phyloP scores from a whole-genome alignment of 495 filamentous ascomycete genomes.

The Tricharina praecox region DNA sequence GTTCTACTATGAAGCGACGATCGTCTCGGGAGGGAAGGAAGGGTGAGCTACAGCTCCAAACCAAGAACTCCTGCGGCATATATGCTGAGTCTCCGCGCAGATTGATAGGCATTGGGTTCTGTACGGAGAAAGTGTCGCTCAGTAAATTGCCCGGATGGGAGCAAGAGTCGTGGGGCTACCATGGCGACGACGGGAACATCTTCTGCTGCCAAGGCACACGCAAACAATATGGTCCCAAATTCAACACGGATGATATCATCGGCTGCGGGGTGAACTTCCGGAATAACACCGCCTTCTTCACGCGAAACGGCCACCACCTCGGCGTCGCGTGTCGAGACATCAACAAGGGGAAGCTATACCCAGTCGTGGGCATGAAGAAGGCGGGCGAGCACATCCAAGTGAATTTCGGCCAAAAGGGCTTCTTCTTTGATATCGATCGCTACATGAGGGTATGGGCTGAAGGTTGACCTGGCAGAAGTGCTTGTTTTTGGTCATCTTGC shows the following conservation, averaged over 20 bases:
- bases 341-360: conserved; percentile 48
- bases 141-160: conserved; percentile 87
- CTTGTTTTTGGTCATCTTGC: background rate
- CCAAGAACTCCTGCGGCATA: background rate
- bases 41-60: conserved; percentile 36
- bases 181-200: conserved; percentile 84
- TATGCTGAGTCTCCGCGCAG: background rate
- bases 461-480: conserved; percentile 8
- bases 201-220: conserved; percentile 62
- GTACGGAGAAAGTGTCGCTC: conserved; percentile 53
- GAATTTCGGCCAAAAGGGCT: conserved; percentile 84
- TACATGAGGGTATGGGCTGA: conserved; percentile 52
- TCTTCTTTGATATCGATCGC: conserved; percentile 82
- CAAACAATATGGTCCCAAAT: conserved; percentile 59
- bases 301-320: conserved; percentile 70
- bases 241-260: conserved; percentile 59
- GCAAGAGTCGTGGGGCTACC: conserved; percentile 88
- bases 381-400: conserved; percentile 62
- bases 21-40: conserved; percentile 69
- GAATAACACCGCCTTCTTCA: conserved; percentile 77
- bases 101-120: conserved; percentile 54
- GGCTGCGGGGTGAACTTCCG: conserved; percentile 92
- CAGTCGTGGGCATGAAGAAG: conserved; percentile 87
- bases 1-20: conserved; percentile 91
- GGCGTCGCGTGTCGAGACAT: conserved; percentile 76